phyloP scores from a whole-genome alignment of 169 alveolate genomes.

The Eimeria maxima region DNA sequence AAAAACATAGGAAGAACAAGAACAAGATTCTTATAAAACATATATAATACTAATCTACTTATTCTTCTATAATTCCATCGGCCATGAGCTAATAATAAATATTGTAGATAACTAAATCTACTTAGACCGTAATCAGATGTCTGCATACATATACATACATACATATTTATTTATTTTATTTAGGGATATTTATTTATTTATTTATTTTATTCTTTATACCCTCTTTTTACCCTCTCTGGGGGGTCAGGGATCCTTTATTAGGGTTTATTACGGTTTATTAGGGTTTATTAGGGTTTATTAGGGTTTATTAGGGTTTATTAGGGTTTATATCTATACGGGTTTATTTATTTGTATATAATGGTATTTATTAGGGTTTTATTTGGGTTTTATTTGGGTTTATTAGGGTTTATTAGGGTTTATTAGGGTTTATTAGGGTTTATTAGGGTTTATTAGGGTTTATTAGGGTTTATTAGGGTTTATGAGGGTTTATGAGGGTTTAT shows the following conservation, averaged over 20 bases:
- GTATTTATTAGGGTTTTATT: too few species aligned
- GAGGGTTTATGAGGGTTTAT: slow-evolving; percentile 52
- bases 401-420: not conserved
- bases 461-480: not conserved
- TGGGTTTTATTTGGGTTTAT: too few species aligned
- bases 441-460: not conserved
- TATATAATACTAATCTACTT: slow-evolving; percentile 97
- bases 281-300: too few species aligned
- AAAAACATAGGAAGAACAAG: slow-evolving; percentile 96
- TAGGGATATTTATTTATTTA: too few species aligned
- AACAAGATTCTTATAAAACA: slow-evolving; percentile 98
- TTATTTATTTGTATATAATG: too few species aligned
- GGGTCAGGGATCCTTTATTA: too few species aligned
- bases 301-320: too few species aligned
- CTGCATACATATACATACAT: slow-evolving; percentile 65
- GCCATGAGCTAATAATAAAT: slow-evolving; percentile 88
- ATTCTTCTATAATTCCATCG: slow-evolving; percentile 96
- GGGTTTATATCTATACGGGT: too few species aligned
- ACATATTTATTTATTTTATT: too few species aligned
- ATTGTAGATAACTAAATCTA: not conserved
- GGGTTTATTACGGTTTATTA: too few species aligned
- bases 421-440: not conserved
- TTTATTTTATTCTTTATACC: too few species aligned
- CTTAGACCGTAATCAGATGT: not conserved
- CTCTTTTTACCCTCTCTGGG: too few species aligned